Evolutionary conservation across 2,329 filamentous ascomycete genomes (phyloP).

Genomic region (Cephalotrichum gorgonifer): DNA sequence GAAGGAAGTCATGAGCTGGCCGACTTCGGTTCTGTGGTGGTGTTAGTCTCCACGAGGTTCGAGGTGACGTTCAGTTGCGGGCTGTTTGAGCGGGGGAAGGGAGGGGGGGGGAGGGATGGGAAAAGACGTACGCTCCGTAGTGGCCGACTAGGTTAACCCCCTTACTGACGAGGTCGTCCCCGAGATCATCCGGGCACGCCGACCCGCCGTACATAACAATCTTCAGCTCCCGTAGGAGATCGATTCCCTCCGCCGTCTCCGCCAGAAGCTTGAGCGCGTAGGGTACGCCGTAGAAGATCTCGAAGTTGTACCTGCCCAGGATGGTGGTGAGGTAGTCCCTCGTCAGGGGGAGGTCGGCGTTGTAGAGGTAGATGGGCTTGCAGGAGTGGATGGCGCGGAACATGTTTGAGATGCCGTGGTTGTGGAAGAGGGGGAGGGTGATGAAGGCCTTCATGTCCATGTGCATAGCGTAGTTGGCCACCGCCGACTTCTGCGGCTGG

Average conservation of each 20-base stretch:
- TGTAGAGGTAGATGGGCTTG: slow-evolving; percentile 42
- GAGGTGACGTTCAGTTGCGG: too few species aligned
- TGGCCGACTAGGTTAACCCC: slow-evolving; percentile 46
- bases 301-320: slow-evolving; percentile 29
- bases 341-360: slow-evolving; percentile 44
- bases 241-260: slow-evolving; percentile 44
- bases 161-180: slow-evolving; percentile 37
- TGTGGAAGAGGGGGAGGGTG: slow-evolving; percentile 49
- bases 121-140: slow-evolving; percentile 41
- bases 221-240: slow-evolving; percentile 31
- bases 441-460: slow-evolving; percentile 36
- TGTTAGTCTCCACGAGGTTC: too few species aligned
- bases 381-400: slow-evolving; percentile 40
- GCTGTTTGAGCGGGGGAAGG: slow-evolving; percentile 14
- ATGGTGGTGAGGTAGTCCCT: slow-evolving; percentile 32
- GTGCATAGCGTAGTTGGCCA: slow-evolving; percentile 32
- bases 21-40: slow-evolving; percentile 39
- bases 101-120: not conserved
- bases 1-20: slow-evolving; percentile 51
- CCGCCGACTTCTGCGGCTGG: slow-evolving; percentile 38
- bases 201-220: slow-evolving; percentile 48
- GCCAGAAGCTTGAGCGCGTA: slow-evolving; percentile 54
- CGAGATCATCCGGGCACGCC: slow-evolving; percentile 48
- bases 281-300: slow-evolving; percentile 51
- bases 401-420: slow-evolving; percentile 44